Conservation (phyloP, 208 protist species). For the Wallacemonas collosoma region DNA sequence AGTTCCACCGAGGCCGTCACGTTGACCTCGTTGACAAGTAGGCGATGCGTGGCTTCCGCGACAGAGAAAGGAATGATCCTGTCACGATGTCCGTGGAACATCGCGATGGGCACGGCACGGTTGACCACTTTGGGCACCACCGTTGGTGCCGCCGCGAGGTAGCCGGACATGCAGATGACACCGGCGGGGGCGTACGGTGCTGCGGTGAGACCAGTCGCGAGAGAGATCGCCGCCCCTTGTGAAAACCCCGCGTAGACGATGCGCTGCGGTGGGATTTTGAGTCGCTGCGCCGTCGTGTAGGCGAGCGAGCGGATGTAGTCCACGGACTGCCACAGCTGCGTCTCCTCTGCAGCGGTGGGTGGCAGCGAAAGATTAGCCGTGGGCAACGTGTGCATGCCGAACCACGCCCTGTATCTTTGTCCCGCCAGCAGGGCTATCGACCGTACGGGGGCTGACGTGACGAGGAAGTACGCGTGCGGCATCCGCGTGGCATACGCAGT, state of each 20-base stretch:
- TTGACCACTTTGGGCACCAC: slow-evolving; percentile 47
- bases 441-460: slow-evolving; percentile 85
- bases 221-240: slow-evolving; percentile 87
- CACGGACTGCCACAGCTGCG: slow-evolving; percentile 47
- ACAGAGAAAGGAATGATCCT: slow-evolving; percentile 66
- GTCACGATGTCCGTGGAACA: slow-evolving; percentile 84
- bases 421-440: slow-evolving; percentile 90
- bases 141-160: slow-evolving; percentile 56
- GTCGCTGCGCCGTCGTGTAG: slow-evolving; percentile 40
- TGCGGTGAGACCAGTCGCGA: slow-evolving; percentile 64
- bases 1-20: slow-evolving; percentile 42
- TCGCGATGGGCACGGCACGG: slow-evolving; percentile 40
- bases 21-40: slow-evolving; percentile 45
- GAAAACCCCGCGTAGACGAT: slow-evolving; percentile 93
- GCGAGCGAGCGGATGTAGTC: slow-evolving; percentile 79
- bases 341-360: slow-evolving; percentile 33
- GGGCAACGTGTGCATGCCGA: slow-evolving; percentile 82
- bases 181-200: slow-evolving; percentile 65
- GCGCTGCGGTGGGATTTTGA: slow-evolving; percentile 64
- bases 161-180: slow-evolving; percentile 77
- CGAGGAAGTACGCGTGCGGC: slow-evolving; percentile 88
- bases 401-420: slow-evolving; percentile 91
- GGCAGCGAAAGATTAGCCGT: slow-evolving; percentile 20
- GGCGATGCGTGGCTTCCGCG: slow-evolving; percentile 44
- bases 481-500: slow-evolving; percentile 54